Evolutionary conservation across 805 yeast species (phyloP).

Genomic region (Saitoella complicata): DNA sequence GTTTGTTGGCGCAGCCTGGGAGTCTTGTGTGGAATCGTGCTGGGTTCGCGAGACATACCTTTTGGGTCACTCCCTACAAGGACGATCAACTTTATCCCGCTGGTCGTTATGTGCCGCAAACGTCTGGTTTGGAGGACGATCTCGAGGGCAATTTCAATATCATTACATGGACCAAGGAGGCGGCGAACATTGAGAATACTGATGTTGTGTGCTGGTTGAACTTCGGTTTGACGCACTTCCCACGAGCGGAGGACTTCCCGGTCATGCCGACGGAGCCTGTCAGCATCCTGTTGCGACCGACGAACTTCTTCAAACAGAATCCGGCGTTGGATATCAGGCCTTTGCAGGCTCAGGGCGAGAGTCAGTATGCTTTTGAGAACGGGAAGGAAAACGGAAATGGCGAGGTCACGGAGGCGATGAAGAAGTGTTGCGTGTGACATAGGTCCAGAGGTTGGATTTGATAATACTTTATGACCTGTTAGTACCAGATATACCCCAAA

Average conservation of each 20-base stretch:
- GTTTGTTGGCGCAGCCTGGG: constrained; percentile 55
- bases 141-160: constrained; percentile 9
- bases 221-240: constrained; percentile 73
- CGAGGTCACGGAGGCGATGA: too few species aligned
- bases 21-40: constrained; percentile 68
- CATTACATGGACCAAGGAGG: constrained; percentile 20
- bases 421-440: too few species aligned
- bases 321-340: constrained; percentile 49
- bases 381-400: too few species aligned
- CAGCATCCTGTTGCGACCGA: constrained; percentile 56
- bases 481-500: too few species aligned
- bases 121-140: constrained; percentile 16
- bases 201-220: constrained; percentile 68
- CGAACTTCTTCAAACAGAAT: constrained; percentile 62
- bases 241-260: constrained; percentile 82
- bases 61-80: constrained; percentile 53
- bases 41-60: constrained; percentile 55
- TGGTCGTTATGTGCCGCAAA: constrained; percentile 30
- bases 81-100: constrained; percentile 68
- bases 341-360: too few species aligned
- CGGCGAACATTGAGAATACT: constrained; percentile 29
- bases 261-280: constrained; percentile 79
- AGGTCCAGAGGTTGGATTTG: too few species aligned
- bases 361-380: too few species aligned
- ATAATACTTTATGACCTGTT: too few species aligned